Percentiles rank a stretch among this genome's conserved stretches.
These are phyloP conservation scores for Hamamelis virginiana DNA, from an alignment of 164 flowering plant species.

Conservation along the genomic window DNA sequence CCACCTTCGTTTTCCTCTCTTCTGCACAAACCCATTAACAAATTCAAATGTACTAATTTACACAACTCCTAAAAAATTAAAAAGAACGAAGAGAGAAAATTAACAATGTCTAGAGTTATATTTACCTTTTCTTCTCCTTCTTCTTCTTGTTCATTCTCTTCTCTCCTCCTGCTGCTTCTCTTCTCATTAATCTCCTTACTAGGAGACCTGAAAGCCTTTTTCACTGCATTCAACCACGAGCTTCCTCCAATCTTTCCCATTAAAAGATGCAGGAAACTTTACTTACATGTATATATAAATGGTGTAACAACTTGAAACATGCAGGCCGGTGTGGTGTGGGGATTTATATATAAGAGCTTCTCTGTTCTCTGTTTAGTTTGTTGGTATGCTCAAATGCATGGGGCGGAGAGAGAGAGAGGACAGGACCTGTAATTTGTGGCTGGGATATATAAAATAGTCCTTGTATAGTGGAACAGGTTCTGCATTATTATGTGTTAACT, in stretches of 20 bases:
- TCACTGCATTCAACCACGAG: conserved; percentile 63
- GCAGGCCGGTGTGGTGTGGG: too few relatives aligned
- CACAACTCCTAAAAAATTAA: neutral
- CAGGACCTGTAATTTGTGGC: neutral
- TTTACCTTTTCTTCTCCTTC: conserved; percentile 74
- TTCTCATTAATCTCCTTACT: conserved; percentile 48
- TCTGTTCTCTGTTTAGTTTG: conserved; percentile 1
- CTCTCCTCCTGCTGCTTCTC: conserved; percentile 43
- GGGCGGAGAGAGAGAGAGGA: neutral
- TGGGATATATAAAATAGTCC: neutral
- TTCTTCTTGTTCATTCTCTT: conserved; percentile 52
- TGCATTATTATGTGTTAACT: neutral
- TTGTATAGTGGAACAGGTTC: conserved; percentile 8
- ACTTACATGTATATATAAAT: neutral
- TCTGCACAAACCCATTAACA: conserved; percentile 36
- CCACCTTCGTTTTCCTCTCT: conserved; percentile 70
- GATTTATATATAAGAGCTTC: neutral
- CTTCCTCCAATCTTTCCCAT: conserved; percentile 38
- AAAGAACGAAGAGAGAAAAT: conserved; percentile 5
- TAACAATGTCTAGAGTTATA: too few relatives aligned
- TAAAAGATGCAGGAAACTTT: neutral
- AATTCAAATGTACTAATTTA: conserved; percentile 5
- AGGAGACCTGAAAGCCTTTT: conserved; percentile 81
- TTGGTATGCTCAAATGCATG: conserved; percentile 8
- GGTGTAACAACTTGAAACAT: too few relatives aligned